Conservation (phyloP, 2,329 filamentous ascomycete species). For the Fusarium tuaranense region DNA sequence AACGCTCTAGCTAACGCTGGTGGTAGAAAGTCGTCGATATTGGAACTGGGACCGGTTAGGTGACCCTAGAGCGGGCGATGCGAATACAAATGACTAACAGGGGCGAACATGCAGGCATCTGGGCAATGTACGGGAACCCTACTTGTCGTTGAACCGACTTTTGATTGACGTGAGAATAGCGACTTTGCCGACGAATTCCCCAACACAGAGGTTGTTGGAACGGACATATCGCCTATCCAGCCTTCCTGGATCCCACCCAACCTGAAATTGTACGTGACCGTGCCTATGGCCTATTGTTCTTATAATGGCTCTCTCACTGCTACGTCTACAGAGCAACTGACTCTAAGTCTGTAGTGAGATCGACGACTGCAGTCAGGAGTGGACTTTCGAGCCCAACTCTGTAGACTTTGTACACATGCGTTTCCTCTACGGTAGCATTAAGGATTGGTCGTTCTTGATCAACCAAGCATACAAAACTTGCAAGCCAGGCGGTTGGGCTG, state of each 20-base stretch:
- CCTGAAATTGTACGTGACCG: constrained; percentile 15
- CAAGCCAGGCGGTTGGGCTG: constrained; percentile 10
- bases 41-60: constrained; percentile 33
- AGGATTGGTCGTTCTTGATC: constrained; percentile 6
- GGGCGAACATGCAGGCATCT: not conserved
- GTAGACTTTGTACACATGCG: constrained; percentile 17
- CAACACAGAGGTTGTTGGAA: constrained; percentile 59
- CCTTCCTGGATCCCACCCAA: constrained; percentile 23
- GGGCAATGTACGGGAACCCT: constrained; percentile 7
- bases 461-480: constrained; percentile 9
- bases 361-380: constrained; percentile 10
- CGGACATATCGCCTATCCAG: constrained; percentile 69
- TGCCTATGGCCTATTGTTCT: not conserved
- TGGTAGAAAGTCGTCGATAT: constrained; percentile 21
- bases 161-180: constrained; percentile 49
- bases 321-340: not conserved
- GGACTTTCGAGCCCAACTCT: constrained; percentile 6
- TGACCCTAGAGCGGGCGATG: not conserved
- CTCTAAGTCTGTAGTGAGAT: constrained; percentile 1
- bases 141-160: no score
- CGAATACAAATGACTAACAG: not conserved
- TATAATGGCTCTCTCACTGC: not conserved
- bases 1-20: not conserved
- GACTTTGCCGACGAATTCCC: constrained; percentile 60
- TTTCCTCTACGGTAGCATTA: constrained; percentile 8